Conservation (phyloP, 805 yeast species). For the Zygoascus bituminiphila region DNA sequence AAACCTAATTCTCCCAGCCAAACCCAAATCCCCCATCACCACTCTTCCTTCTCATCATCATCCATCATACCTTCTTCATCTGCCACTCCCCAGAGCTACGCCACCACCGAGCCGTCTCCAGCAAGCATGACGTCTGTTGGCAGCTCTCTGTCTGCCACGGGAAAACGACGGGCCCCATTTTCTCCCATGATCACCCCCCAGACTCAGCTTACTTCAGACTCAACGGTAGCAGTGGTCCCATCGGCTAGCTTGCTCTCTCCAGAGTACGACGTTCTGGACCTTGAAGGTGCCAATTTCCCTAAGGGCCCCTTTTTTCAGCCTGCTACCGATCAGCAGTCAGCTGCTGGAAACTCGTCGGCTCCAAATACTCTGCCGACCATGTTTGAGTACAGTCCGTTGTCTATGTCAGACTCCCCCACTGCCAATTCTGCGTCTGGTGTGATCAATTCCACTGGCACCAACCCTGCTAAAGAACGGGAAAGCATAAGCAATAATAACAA, state of each 20-base stretch:
- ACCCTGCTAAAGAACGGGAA: too few species aligned
- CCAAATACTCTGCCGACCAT: constrained; percentile 1
- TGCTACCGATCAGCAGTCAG: too few species aligned
- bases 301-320: too few species aligned
- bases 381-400: constrained; percentile 5
- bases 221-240: background rate
- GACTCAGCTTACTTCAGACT: background rate
- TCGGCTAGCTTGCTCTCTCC: constrained; percentile 4
- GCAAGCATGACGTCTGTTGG: background rate
- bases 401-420: constrained; percentile 7
- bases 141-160: too few species aligned
- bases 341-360: too few species aligned
- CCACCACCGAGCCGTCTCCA: too few species aligned
- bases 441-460: background rate
- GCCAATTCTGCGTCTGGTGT: background rate
- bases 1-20: background rate
- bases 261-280: constrained; percentile 5
- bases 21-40: background rate
- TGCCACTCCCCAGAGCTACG: too few species aligned
- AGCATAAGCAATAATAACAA: too few species aligned
- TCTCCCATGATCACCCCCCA: constrained; percentile 1
- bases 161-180: constrained; percentile 3
- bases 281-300: background rate
- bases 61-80: too few species aligned
- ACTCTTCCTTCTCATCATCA: too few species aligned